Evolutionary conservation across 2,329 filamentous ascomycete genomes (phyloP).

Genomic region (Graphilbum sp.): DNA sequence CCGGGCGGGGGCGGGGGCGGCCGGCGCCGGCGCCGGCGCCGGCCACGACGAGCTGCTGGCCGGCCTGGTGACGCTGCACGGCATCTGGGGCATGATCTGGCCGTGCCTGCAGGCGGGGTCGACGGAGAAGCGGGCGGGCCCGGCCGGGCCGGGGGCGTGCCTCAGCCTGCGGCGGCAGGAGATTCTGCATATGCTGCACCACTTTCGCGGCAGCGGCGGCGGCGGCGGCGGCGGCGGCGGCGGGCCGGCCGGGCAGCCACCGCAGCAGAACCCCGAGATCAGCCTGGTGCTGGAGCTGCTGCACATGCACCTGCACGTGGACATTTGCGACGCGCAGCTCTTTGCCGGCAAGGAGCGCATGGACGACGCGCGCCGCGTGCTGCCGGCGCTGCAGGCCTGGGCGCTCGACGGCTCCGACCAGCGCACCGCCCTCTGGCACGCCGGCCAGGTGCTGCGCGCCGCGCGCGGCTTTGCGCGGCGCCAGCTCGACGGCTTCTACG

Average conservation of each 20-base stretch:
- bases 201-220: conserved; percentile 19
- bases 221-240: too few species aligned
- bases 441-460: conserved; percentile 8
- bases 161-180: conserved; percentile 35
- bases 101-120: conserved; percentile 4
- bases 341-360: conserved; percentile 53
- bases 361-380: conserved; percentile 36
- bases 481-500: conserved; percentile 47
- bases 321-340: conserved; percentile 46
- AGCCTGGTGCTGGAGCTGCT: conserved; percentile 37
- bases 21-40: conserved; percentile 1
- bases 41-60: too few species aligned
- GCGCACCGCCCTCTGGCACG: conserved; percentile 9
- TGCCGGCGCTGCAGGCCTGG: conserved; percentile 8
- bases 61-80: conserved; percentile 1
- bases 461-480: conserved; percentile 20
- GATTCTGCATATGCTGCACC: conserved; percentile 38
- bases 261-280: neutral
- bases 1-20: neutral
- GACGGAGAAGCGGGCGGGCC: neutral
- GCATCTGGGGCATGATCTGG: conserved; percentile 6
- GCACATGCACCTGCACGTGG: conserved; percentile 47
- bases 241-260: neutral
- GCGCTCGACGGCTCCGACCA: conserved; percentile 2
- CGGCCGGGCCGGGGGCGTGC: neutral